phyloP scores from a whole-genome alignment of 2,329 filamentous ascomycete species.

The Xylaria hypoxylon region DNA sequence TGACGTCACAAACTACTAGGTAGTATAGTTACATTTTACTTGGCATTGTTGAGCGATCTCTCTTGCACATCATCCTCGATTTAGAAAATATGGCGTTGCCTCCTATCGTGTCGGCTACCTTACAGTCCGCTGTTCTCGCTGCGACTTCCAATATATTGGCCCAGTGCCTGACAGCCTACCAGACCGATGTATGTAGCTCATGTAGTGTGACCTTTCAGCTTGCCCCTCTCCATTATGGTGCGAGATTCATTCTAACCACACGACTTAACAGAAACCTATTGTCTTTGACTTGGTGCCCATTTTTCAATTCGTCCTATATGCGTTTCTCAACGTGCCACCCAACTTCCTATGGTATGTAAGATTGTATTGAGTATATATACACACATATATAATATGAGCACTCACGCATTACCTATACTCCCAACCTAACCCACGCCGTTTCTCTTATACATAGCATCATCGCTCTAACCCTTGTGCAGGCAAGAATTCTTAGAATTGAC shows the following conservation, averaged over 20 bases:
- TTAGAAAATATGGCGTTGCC: constrained; percentile 53
- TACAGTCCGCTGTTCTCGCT: constrained; percentile 74
- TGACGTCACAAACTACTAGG: constrained; percentile 2
- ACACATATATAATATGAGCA: neutral
- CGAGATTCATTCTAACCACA: constrained; percentile 22
- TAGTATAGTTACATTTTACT: neutral
- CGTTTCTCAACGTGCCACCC: constrained; percentile 78
- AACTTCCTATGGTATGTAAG: constrained; percentile 80
- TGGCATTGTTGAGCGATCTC: neutral
- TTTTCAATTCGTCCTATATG: constrained; percentile 81
- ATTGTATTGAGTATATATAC: neutral
- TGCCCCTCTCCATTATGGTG: neutral
- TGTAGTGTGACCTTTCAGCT: neutral
- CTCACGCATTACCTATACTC: neutral
- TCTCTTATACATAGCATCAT: neutral
- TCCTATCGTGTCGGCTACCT: constrained; percentile 68
- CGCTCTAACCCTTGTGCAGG: constrained; percentile 55
- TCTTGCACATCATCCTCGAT: neutral
- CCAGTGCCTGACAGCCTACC: constrained; percentile 74
- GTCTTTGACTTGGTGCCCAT: constrained; percentile 74
- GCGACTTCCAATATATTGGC: constrained; percentile 79
- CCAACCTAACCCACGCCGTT: neutral
- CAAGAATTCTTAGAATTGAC: constrained; percentile 80
- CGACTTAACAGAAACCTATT: constrained; percentile 64
- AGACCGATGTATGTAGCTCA: constrained; percentile 62